These are phyloP conservation scores for Irpex rosettiformis DNA, from an alignment of 1,284 basidiomycete genomes.

Conservation along the genomic window DNA sequence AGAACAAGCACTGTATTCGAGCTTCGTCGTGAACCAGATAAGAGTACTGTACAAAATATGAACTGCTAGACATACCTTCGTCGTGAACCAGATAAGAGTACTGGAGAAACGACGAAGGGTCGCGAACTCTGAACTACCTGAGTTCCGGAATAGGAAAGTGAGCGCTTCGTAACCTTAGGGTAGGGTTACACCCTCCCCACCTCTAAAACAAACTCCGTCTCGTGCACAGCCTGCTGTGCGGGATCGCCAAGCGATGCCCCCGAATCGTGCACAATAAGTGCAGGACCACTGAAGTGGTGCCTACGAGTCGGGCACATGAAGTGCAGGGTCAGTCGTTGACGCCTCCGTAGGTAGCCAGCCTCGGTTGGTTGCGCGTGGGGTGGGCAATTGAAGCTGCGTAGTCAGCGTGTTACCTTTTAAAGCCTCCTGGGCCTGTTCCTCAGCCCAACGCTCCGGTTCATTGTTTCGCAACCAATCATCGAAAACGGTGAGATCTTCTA, in stretches of 20 bases:
- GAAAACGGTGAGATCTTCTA: conserved; percentile 6
- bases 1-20: background rate
- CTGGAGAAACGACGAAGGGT: background rate
- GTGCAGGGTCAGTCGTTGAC: background rate
- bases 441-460: background rate
- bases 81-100: background rate
- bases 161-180: background rate
- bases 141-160: background rate
- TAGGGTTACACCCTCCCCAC: conserved; percentile 1
- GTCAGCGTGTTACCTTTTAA: too few species aligned
- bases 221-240: background rate
- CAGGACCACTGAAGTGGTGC: background rate
- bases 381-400: too few species aligned
- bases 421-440: background rate
- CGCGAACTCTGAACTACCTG: background rate
- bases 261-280: background rate
- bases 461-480: conserved; percentile 4
- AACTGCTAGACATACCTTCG: background rate
- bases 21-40: background rate
- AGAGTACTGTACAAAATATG: background rate
- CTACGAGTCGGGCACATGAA: background rate
- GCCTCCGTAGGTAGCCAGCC: too few species aligned
- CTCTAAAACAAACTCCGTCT: background rate
- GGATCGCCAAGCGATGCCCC: background rate
- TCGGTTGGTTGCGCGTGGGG: background rate